Percentiles rank a stretch among this genome's conserved stretches.
Conservation (phyloP, 2,329 filamentous ascomycete species). For the Microsporum canis region DNA sequence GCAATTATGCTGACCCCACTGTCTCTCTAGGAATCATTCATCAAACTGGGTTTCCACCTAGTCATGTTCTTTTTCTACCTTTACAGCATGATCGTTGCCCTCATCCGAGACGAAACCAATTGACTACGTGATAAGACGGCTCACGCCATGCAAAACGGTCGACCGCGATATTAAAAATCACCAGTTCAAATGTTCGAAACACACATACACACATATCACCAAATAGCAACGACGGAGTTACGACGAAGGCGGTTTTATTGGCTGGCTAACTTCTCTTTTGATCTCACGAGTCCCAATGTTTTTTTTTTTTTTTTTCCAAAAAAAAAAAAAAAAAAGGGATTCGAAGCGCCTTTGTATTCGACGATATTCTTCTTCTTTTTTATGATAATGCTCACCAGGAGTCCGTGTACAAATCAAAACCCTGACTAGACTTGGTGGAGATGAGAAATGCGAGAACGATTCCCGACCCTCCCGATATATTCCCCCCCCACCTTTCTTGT, state of each 20-base stretch:
- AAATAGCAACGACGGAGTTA: not conserved
- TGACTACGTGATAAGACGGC: constrained; percentile 42
- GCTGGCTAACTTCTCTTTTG: not conserved
- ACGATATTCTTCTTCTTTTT: not conserved
- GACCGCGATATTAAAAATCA: constrained; percentile 8
- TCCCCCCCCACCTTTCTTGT: not conserved
- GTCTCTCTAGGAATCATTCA: constrained; percentile 72
- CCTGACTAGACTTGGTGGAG: not conserved
- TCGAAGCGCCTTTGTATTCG: not conserved
- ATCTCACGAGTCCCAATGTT: not conserved
- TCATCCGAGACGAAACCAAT: constrained; percentile 88
- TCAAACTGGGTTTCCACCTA: constrained; percentile 97
- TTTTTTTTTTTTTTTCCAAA: not conserved
- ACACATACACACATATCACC: not conserved
- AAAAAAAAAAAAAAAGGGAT: not conserved
- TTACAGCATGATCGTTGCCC: constrained; percentile 94
- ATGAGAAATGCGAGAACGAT: constrained; percentile 3
- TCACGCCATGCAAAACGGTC: constrained; percentile 31
- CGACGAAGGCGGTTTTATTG: not conserved
- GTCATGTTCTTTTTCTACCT: constrained; percentile 99
- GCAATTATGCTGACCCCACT: not conserved
- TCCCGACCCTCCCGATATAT: not conserved
- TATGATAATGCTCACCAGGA: not conserved
- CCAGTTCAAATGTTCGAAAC: not conserved
- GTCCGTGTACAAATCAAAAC: not conserved